Evolutionary conservation across 2,329 filamentous ascomycete genomes (phyloP).

Genomic region (Curvularia sp.): DNA sequence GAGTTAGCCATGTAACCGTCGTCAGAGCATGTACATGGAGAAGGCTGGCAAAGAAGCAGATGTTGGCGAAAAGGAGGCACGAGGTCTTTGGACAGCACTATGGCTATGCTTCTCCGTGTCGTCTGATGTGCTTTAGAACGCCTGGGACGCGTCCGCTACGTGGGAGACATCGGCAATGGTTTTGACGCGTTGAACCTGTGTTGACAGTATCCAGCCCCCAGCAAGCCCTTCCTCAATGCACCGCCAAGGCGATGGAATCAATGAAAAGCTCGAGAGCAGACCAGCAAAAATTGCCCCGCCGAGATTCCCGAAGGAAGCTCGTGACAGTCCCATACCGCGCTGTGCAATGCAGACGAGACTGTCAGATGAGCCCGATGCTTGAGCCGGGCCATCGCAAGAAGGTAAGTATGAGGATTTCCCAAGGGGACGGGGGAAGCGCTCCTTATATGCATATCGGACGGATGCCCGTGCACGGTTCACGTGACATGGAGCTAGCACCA

Average conservation of each 20-base stretch:
- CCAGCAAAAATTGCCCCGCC: slow-evolving; percentile 45
- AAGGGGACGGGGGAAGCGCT: neutral
- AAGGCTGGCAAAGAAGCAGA: too few relatives aligned
- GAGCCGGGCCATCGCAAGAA: slow-evolving; percentile 46
- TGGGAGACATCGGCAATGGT: too few relatives aligned
- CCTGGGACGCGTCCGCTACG: too few relatives aligned
- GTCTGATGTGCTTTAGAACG: too few relatives aligned
- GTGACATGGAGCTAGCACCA: neutral
- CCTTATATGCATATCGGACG: neutral
- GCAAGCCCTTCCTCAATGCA: slow-evolving; percentile 47
- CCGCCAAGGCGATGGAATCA: slow-evolving; percentile 41
- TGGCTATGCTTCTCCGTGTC: too few relatives aligned
- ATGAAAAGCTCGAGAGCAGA: slow-evolving; percentile 46
- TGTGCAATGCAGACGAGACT: slow-evolving; percentile 50
- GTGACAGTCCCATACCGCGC: slow-evolving; percentile 44
- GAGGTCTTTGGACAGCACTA: too few relatives aligned
- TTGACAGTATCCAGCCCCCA: too few relatives aligned
- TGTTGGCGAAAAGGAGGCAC: too few relatives aligned
- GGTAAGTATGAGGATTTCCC: slow-evolving; percentile 35
- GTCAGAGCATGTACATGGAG: neutral
- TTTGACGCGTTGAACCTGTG: too few relatives aligned
- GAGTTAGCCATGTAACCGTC: too few relatives aligned
- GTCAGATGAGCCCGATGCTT: slow-evolving; percentile 40
- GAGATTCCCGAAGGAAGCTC: slow-evolving; percentile 48
- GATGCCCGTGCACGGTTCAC: neutral